Base-by-base conservation (phyloP, 2,329 filamentous ascomycete species). In the Pseudogymnoascus sp. region DNA sequence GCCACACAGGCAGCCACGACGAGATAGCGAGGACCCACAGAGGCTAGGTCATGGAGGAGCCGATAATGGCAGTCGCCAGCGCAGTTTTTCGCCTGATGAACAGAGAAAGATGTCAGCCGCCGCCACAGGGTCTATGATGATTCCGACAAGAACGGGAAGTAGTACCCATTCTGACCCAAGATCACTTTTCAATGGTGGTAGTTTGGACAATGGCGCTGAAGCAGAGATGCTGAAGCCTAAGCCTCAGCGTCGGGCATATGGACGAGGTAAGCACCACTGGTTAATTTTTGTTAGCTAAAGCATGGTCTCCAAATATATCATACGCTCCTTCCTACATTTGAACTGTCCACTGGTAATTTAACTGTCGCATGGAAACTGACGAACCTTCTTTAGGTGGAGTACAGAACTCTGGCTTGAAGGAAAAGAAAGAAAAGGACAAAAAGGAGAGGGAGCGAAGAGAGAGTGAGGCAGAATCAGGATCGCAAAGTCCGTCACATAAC, bases 161-260 rank as follows among this genome's bases (percentile, higher is more conserved):
- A 44, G 63, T 59, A 37, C 65, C 66, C 50, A 65, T 50, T 28
- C 56, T 63, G 50, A 68, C 65, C 47, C 60, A 65, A 62, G 50
- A 44, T 10, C 59, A 25, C 59, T 47, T 12, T 63, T 28, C 16
- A 28, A 28, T 37, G n/a, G 21, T 25, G 60, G 31, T 25, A 35
- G 63, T 12, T 67, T 71, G 35, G 75, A 72, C 14, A 74, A 74
- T 56, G 72, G 71, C 33, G 74, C 75, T 67, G 79, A 77, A 59
- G 73, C 72, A 47, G 74, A 74, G 60, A 78, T 76, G 67, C 73
- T 75, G 10, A 82, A 78, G 68, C 77, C 79, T 62, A 76, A 76
- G 47, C 71, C 77, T 10, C 79, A 83, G 67, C 73, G 80, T 16
- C 74, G 82, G 62, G 75, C 82, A 21, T 82, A 80, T 69, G 82